Evolutionary conservation across 306 rosid species (phyloP).

Genomic region (Cucumis hystrix): DNA sequence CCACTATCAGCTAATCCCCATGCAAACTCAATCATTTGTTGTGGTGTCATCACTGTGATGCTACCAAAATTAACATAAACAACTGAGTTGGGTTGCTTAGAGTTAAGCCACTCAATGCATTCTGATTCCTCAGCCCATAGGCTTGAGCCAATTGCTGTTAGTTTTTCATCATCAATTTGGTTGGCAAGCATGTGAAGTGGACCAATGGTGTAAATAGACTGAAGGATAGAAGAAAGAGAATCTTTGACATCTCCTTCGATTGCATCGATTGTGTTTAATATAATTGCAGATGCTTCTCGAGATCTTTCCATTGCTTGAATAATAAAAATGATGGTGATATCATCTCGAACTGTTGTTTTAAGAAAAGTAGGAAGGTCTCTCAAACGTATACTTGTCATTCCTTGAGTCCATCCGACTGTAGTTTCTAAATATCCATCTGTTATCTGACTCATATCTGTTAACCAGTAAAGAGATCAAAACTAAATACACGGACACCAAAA

Average conservation of each 20-base stretch:
- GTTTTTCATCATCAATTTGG: not conserved
- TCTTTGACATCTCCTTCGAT: not conserved
- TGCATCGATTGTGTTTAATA: conserved; percentile 1
- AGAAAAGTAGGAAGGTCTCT: conserved; percentile 31
- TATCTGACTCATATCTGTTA: conserved; percentile 19
- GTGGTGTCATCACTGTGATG: conserved; percentile 18
- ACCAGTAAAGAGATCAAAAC: too few species aligned
- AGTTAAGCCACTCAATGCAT: conserved; percentile 35
- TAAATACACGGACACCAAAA: not conserved
- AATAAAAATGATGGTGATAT: not conserved
- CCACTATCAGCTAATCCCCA: conserved; percentile 31
- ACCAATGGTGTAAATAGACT: not conserved
- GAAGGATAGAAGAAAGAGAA: not conserved
- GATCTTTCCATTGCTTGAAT: not conserved
- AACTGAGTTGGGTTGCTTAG: conserved; percentile 12
- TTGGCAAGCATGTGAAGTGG: not conserved
- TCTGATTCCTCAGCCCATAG: conserved; percentile 34
- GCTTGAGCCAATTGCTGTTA: conserved; percentile 12
- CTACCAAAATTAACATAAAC: conserved; percentile 13
- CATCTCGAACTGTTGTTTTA: conserved; percentile 25
- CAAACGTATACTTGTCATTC: conserved; percentile 26
- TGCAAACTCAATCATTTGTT: conserved; percentile 29
- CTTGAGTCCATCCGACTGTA: conserved; percentile 27
- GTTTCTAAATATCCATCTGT: conserved; percentile 35
- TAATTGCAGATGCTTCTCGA: not conserved